Evolutionary conservation across 2,329 filamentous ascomycete species (phyloP), one percentile per base, ranked within the genome.

Genomic region (Fusarium pseudocircinatum): DNA sequence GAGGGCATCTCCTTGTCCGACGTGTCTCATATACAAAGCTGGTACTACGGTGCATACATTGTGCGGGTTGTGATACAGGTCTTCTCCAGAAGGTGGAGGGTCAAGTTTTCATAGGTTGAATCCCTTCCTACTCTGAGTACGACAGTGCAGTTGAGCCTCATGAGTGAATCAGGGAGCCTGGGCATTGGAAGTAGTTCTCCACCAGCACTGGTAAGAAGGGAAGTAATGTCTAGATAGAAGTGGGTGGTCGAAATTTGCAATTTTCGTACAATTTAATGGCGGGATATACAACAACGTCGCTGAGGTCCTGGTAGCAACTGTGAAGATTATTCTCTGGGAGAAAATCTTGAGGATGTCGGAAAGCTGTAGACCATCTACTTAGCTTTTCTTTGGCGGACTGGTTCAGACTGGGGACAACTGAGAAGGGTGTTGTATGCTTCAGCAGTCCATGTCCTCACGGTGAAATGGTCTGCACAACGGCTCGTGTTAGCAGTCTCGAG

Each of bases 241-340:
- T 82, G 78, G 57, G 83, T 78, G 1, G 81, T 83, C 32, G 82
- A 83, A 14, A 81, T 78, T 28, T 81, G 75, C 32, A 84, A 72
- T 71, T 83, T 69, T 85, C 82, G 37, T 84, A 81, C 4, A 84
- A 76, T 16, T 58, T 63, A 73, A 84, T 79, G 4, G 83, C 82
- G 3, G 82, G 82, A 39, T 62, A 70, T 57, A 85, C 72, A 58
- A 83, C 80, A 22, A 67, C 58, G 10, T 78, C 72, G 40, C 73
- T 75, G 37, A 79, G 73, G 34, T 71, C 75, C 18, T 73, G 60
- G 47, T 68, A 77, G 62, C 80, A 74, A 59, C 57, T 69, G 4
- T 69, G 62, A 47, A 63, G 71, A 40, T 77, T 74, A 2, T 77
- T 78, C 40, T 79, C 47, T 69, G 73, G 34, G 63, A 77, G 49